Evolutionary conservation across 495 filamentous ascomycete species (phyloP), one percentile per base, ranked within the genome.

Genomic region (Pyrenula aspistea): DNA sequence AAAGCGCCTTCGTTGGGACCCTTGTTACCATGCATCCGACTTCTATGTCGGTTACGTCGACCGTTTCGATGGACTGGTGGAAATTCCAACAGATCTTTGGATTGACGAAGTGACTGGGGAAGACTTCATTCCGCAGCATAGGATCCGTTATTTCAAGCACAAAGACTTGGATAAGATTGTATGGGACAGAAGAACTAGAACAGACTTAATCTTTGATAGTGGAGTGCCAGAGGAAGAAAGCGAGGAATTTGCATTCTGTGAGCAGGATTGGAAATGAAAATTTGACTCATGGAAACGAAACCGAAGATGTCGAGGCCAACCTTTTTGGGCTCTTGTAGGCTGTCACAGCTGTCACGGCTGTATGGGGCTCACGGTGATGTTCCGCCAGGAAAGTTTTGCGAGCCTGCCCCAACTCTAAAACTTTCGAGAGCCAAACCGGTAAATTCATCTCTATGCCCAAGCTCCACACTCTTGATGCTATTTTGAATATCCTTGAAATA

Each of bases 51-150:
- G 84, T 0, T 91, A 91, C 59, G 76, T 85, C 55, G 89, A 93
- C 62, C 76, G 88, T 12, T 91, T 89, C 56, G 59, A 78, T 10
- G 87, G 86, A 0, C 71, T 73, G 10, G 73, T 78, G 61, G 87
- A 91, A 67, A 79, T 82, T 55, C 63, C 70, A 3, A 67, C 89
- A 10, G 77, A 76, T 51, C 71, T 72, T 25, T 92, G 88, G 87
- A 87, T 85, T 69, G 78, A 70, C 20, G 88, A 92, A 57, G 74
- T 82, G 49, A 91, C 86, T 23, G 84, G 92, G 59, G 84, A 92
- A 61, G 88, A 91, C 59, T 92, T 90, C 62, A 91, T 92, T 60
- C 89, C 89, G 8, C 79, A 86, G 68, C 88, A 92, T 68, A 77
- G 89, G 2, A 84, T 92, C 53, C 54, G 87, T 53, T 89, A 85